These are phyloP conservation scores for Raddia guianensis DNA, from an alignment of 176 grass and related monocot species.

Conservation along the genomic window DNA sequence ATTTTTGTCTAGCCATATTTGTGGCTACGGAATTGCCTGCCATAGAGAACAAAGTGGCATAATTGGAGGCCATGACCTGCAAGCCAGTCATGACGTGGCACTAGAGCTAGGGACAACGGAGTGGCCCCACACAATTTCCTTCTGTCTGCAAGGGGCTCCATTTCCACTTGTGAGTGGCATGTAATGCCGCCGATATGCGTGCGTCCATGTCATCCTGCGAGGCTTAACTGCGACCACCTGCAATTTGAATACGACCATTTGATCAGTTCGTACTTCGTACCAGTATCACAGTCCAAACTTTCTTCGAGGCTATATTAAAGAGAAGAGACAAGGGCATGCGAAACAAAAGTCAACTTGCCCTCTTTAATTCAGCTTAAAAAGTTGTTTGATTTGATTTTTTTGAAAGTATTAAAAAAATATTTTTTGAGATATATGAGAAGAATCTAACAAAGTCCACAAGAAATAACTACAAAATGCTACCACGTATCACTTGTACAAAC, in stretches of 20 bases:
- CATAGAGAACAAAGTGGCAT: background rate
- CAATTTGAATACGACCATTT: background rate
- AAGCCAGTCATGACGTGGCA: slow-evolving; percentile 44
- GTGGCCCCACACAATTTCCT: background rate
- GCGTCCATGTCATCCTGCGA: slow-evolving; percentile 23
- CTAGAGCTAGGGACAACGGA: slow-evolving; percentile 35
- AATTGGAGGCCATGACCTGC: slow-evolving; percentile 40
- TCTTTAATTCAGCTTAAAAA: too few relatives aligned
- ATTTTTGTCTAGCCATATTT: background rate
- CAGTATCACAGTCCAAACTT: background rate
- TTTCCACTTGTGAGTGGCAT: slow-evolving; percentile 21
- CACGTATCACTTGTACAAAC: too few relatives aligned
- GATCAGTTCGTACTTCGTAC: background rate
- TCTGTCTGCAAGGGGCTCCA: background rate
- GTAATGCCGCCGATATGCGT: slow-evolving; percentile 28
- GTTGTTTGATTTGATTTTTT: too few relatives aligned
- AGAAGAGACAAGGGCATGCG: too few relatives aligned
- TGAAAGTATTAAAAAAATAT: too few relatives aligned
- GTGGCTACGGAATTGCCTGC: background rate
- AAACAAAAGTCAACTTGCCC: too few relatives aligned
- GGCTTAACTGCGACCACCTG: slow-evolving; percentile 9
- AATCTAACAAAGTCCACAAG: too few relatives aligned
- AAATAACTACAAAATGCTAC: too few relatives aligned
- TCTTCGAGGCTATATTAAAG: background rate
- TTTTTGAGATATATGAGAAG: too few relatives aligned